Conservation (phyloP, 768 basidiomycete genomes). For the Suillus plorans region DNA sequence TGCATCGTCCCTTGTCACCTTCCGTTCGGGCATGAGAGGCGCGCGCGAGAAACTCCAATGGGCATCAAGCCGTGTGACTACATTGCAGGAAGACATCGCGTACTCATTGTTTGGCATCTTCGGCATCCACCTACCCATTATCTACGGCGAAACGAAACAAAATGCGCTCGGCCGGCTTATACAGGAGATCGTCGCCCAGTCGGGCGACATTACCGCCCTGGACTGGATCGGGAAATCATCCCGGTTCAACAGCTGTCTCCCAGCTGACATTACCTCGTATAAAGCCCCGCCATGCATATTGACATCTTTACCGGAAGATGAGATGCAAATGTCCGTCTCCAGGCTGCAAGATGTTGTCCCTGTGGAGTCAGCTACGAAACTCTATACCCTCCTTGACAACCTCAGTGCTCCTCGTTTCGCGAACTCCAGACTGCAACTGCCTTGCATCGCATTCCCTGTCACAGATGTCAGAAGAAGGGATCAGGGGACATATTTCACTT, state of each 20-base stretch:
- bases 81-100: not conserved
- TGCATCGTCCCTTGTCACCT: not conserved
- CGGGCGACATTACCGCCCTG: not conserved
- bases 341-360: not conserved
- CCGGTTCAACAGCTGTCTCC: not conserved
- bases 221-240: conserved; percentile 1
- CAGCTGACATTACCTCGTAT: not conserved
- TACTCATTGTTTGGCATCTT: conserved; percentile 1
- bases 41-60: not conserved
- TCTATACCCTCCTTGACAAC: not conserved
- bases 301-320: not conserved
- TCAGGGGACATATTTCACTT: not conserved
- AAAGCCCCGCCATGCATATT: not conserved
- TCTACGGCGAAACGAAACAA: not conserved
- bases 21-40: not conserved
- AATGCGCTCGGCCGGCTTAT: not conserved
- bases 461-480: not conserved
- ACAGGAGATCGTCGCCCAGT: not conserved
- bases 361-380: not conserved
- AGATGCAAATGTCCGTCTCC: not conserved
- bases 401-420: not conserved
- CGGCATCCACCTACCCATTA: not conserved
- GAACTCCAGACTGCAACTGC: not conserved
- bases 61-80: not conserved
- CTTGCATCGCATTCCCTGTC: not conserved